These are phyloP conservation scores for Neurospora crassa DNA, from an alignment of 2,329 filamentous ascomycete genomes.

Conservation along the genomic window DNA sequence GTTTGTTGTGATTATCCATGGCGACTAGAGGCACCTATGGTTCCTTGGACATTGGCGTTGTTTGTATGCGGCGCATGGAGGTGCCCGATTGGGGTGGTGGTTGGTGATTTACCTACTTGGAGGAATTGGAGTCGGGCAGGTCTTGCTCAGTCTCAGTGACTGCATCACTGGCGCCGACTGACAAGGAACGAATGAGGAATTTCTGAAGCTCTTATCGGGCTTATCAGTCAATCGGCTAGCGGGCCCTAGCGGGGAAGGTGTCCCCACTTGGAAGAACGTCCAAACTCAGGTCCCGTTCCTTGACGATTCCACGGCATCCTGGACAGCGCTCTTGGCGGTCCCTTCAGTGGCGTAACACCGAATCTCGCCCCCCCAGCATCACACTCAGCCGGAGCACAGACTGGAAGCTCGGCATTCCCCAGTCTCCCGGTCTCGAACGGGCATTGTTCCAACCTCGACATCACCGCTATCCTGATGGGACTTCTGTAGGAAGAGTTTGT, in stretches of 20 bases:
- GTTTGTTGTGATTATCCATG: constrained; percentile 15
- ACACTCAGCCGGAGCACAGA: neutral
- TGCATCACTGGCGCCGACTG: neutral
- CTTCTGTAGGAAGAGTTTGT: neutral
- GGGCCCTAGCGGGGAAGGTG: neutral
- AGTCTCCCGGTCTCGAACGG: neutral
- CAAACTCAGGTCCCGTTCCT: neutral
- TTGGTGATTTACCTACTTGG: neutral
- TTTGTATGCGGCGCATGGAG: neutral
- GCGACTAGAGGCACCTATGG: neutral
- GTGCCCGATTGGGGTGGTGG: neutral
- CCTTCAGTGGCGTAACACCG: neutral
- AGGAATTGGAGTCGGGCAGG: neutral
- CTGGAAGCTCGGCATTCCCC: neutral
- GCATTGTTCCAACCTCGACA: neutral
- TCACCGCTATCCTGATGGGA: neutral
- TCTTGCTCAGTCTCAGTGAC: neutral
- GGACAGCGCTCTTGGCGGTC: neutral
- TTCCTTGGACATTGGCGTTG: constrained; percentile 3
- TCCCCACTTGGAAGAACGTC: neutral
- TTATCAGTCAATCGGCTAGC: constrained; percentile 10
- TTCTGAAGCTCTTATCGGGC: constrained; percentile 15
- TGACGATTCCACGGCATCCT: neutral
- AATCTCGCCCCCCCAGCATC: neutral
- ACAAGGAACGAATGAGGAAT: neutral